These are phyloP conservation scores for Astraeus odoratus DNA, from an alignment of 768 basidiomycete genomes.

Conservation along the genomic window DNA sequence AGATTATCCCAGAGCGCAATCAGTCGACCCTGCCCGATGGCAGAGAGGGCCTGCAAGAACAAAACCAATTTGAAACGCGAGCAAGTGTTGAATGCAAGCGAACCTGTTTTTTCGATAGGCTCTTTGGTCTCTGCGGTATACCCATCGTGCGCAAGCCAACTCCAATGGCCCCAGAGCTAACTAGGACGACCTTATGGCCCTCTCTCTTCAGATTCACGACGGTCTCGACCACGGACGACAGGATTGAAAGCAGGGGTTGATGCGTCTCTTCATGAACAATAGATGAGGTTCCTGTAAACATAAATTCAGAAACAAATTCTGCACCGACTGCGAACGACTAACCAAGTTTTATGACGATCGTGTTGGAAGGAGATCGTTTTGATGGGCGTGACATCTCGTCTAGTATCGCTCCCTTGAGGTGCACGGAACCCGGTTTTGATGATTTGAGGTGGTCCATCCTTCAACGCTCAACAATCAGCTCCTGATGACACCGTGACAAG, in stretches of 20 bases:
- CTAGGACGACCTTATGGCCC: slow-evolving; percentile 93
- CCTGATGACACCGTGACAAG: too few species aligned
- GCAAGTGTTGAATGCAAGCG: slow-evolving; percentile 16
- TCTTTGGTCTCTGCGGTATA: slow-evolving; percentile 71
- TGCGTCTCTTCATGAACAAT: slow-evolving; percentile 95
- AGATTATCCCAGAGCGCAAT: slow-evolving; percentile 97
- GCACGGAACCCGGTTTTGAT: slow-evolving; percentile 4
- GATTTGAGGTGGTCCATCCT: slow-evolving; percentile 10
- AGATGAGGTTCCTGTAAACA: slow-evolving; percentile 70
- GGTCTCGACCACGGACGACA: slow-evolving; percentile 90
- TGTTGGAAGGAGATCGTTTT: slow-evolving; percentile 36
- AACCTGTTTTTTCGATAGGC: slow-evolving; percentile 87
- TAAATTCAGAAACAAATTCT: slow-evolving; percentile 7
- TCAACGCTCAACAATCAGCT: slow-evolving; percentile 1
- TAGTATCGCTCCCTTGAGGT: slow-evolving; percentile 2
- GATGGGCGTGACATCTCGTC: slow-evolving; percentile 12
- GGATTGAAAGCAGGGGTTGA: slow-evolving; percentile 82
- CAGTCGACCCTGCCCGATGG: slow-evolving; percentile 92
- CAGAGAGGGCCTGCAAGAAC: slow-evolving; percentile 79
- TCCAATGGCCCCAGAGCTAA: slow-evolving; percentile 96
- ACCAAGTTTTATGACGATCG: slow-evolving; percentile 87
- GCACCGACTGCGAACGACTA: slow-evolving; percentile 12
- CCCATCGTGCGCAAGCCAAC: slow-evolving; percentile 93
- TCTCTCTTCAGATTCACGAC: slow-evolving; percentile 67
- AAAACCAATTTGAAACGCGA: slow-evolving; percentile 14